phyloP scores from a whole-genome alignment of 164 flowering plant species.

The Stephania cephalantha region DNA sequence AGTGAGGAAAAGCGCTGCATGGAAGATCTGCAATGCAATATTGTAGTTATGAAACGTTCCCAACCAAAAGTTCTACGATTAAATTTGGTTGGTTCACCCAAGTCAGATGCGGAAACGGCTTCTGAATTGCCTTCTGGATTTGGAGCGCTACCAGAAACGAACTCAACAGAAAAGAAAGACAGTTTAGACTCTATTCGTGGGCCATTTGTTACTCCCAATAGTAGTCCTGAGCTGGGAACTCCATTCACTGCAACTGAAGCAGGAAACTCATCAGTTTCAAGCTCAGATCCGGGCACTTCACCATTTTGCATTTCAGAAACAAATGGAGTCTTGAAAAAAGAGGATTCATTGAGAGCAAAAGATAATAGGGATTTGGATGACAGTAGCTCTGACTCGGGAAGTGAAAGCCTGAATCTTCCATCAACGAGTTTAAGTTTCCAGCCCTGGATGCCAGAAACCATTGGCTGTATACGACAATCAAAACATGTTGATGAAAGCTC shows the following conservation, averaged over 20 bases:
- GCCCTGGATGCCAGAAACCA: slow-evolving; percentile 46
- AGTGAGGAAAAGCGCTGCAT: slow-evolving; percentile 66
- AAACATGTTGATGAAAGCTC: slow-evolving; percentile 24
- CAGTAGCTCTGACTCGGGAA: slow-evolving; percentile 58
- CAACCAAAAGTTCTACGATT: slow-evolving; percentile 77
- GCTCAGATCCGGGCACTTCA: slow-evolving; percentile 64
- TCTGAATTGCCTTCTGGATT: slow-evolving; percentile 22
- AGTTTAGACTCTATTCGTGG: slow-evolving; percentile 33
- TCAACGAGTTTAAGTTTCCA: slow-evolving; percentile 34
- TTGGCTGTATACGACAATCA: slow-evolving; percentile 29
- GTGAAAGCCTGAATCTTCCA: slow-evolving; percentile 33
- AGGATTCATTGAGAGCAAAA: slow-evolving; percentile 13
- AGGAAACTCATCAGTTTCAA: slow-evolving; percentile 74
- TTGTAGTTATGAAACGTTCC: slow-evolving; percentile 67
- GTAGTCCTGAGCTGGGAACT: slow-evolving; percentile 76
- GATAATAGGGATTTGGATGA: slow-evolving; percentile 28
- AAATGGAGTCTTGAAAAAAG: slow-evolving; percentile 32
- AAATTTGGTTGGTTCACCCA: slow-evolving; percentile 53
- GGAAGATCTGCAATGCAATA: slow-evolving; percentile 81
- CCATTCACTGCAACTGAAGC: slow-evolving; percentile 57
- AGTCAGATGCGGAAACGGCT: slow-evolving; percentile 26
- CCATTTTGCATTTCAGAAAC: slow-evolving; percentile 40
- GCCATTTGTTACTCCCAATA: slow-evolving; percentile 75
- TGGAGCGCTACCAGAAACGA: slow-evolving; percentile 20
- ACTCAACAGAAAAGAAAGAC: slow-evolving; percentile 20